Base-by-base conservation (phyloP, 179 eudicot species). In the Gypsophila paniculata region DNA sequence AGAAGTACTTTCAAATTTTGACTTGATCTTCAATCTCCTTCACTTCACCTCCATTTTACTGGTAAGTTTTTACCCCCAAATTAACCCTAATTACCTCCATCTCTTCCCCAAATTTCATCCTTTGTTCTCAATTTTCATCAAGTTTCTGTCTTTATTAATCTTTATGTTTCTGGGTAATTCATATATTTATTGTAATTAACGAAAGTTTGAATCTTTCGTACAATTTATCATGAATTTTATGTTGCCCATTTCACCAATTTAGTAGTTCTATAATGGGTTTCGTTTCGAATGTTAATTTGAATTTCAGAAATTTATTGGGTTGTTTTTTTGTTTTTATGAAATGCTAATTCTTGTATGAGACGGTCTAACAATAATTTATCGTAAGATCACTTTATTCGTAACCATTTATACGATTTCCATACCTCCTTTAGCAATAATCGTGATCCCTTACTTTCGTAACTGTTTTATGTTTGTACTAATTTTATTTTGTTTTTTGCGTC, bases 151-250 rank as follows among this genome's bases (percentile, higher is more conserved):
- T 29, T 10, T 19, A 39, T 53, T 9, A 34, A 10, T 52, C 17
- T 69, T 8, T 18, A 19, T 69, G 25, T 53, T 52, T 32, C 46
- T 29, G 23, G 57, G 71, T 26, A 9, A 29, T 64, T n/a, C 6
- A 6, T n/a, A 8, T 68, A 1, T 68, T 8, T 49, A 9, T 44
- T 52, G 46, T n/a, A n/a, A n/a, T n/a, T n/a, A n/a, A n/a, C n/a
- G n/a, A n/a, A n/a, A n/a, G n/a, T n/a, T n/a, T n/a, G n/a, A n/a
- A n/a, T n/a, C n/a, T n/a, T n/a, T n/a, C n/a, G n/a, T n/a, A n/a
- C n/a, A n/a, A n/a, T n/a, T n/a, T n/a, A n/a, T n/a, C n/a, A n/a
- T 46, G 70, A 36, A 46, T 22, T 25, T 53, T 29, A 69, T 69
- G 9, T 17, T n/a, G 32, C 17, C 25, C 1, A 0, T 6, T 69